A percentile compares a stretch with the other conserved stretches of the same genome.
Evolutionary conservation across 75 land plant genomes (phyloP).

Genomic region (Azolla pinnata): DNA sequence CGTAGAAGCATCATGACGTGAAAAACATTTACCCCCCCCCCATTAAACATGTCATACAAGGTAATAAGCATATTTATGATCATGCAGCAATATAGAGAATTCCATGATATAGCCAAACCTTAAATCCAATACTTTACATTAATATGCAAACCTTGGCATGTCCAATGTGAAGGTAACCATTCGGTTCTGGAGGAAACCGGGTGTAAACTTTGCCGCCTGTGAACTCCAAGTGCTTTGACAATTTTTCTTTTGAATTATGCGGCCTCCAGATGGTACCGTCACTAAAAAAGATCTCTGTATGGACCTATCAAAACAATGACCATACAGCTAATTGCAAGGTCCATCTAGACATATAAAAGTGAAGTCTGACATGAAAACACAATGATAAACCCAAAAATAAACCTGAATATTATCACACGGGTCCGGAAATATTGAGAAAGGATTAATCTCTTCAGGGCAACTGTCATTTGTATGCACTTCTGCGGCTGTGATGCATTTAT

Average conservation of each 20-base stretch:
- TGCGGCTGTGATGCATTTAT: constrained; percentile 13
- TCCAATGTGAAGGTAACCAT: constrained; percentile 97
- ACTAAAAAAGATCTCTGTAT: constrained; percentile 88
- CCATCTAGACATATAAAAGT: too few species aligned
- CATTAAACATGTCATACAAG: too few species aligned
- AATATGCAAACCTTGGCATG: constrained; percentile 99
- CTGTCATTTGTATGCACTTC: constrained; percentile 20
- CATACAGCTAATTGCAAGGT: not conserved
- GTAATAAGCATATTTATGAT: too few species aligned
- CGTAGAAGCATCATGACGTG: too few species aligned
- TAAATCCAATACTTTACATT: too few species aligned
- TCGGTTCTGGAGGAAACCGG: constrained; percentile 98
- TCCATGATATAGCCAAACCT: too few species aligned
- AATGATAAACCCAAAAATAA: too few species aligned
- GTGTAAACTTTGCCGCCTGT: constrained; percentile 79
- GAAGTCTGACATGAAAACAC: too few species aligned
- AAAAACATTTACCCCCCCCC: too few species aligned
- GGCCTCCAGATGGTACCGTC: constrained; percentile 68
- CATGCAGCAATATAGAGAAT: too few species aligned
- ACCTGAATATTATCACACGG: constrained; percentile 83
- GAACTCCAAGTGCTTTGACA: constrained; percentile 67
- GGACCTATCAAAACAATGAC: constrained; percentile 45
- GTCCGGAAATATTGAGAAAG: constrained; percentile 67
- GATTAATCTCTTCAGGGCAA: constrained; percentile 63
- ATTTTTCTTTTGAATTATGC: constrained; percentile 56